phyloP scores from a whole-genome alignment of 768 basidiomycete species.

The Chalciporus piperatus region DNA sequence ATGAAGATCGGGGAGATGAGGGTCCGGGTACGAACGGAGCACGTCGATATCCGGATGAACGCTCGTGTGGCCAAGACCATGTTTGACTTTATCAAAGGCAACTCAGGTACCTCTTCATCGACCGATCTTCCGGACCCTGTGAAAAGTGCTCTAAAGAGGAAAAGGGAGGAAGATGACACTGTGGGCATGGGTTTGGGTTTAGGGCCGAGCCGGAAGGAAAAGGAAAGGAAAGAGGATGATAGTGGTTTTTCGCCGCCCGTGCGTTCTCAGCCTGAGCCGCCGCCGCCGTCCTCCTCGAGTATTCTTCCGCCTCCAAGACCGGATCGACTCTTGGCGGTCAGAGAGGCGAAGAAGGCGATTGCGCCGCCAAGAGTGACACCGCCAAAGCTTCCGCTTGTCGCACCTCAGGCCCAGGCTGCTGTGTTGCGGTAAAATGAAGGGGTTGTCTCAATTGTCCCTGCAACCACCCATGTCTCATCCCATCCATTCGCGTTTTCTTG shows the following conservation, averaged over 20 bases:
- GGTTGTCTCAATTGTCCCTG: no score
- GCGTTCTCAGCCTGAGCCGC: constrained; percentile 1
- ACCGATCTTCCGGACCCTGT: not conserved
- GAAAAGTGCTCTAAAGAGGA: constrained; percentile 17
- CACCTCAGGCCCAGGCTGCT: not conserved
- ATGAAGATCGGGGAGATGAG: constrained; percentile 52
- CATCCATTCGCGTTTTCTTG: no score
- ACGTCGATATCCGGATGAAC: constrained; percentile 70
- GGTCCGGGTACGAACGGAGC: constrained; percentile 45
- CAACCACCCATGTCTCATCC: no score
- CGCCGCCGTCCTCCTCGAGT: no score
- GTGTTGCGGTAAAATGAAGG: no score
- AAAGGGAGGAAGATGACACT: constrained; percentile 23
- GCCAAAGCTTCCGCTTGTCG: constrained; percentile 4
- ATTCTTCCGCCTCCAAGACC: constrained; percentile 15
- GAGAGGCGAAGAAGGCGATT: constrained; percentile 19
- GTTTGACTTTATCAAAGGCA: constrained; percentile 46
- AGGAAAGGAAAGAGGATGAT: constrained; percentile 14
- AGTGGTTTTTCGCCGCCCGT: not conserved
- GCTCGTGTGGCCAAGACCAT: constrained; percentile 52
- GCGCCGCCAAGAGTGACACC: constrained; percentile 13
- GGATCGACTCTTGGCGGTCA: constrained; percentile 15
- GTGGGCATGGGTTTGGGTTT: no score
- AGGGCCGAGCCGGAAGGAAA: constrained; percentile 9
- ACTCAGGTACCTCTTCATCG: constrained; percentile 5